Evolutionary conservation across 176 grass and related monocot genomes (phyloP).

Genomic region (Aegilops tauschii): DNA sequence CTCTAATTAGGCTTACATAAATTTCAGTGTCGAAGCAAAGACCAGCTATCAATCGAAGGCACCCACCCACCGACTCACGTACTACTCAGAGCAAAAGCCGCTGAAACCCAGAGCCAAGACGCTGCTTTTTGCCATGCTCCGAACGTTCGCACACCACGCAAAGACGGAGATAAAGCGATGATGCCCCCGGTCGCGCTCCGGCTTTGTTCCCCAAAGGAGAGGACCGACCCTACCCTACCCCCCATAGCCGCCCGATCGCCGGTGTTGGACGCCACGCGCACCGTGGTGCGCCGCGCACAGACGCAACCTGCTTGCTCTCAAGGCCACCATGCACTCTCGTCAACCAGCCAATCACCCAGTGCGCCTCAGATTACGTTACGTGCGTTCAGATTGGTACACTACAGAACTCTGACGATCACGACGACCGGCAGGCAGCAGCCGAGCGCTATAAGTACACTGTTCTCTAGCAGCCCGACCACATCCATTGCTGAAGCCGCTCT

Average conservation of each 20-base stretch:
- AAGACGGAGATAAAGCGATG: conserved; percentile 21
- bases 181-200: not conserved
- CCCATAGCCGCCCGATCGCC: not conserved
- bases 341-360: conserved; percentile 6
- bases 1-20: too few species aligned
- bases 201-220: conserved; percentile 40
- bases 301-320: not conserved
- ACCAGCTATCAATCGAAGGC: too few species aligned
- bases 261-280: not conserved
- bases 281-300: conserved; percentile 41
- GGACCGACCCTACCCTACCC: conserved; percentile 8
- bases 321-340: conserved; percentile 24
- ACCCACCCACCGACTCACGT: too few species aligned
- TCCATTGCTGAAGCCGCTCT: not conserved
- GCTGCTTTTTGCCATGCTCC: conserved; percentile 29
- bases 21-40: too few species aligned
- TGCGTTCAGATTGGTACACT: not conserved
- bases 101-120: not conserved
- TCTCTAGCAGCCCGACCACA: not conserved
- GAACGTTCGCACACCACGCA: conserved; percentile 45
- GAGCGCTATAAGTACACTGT: conserved; percentile 11
- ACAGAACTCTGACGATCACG: not conserved
- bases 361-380: not conserved
- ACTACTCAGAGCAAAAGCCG: not conserved
- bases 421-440: not conserved